Percentiles rank a stretch among this genome's conserved stretches.
These are phyloP conservation scores for Barbarea vulgaris DNA, from an alignment of 345 rosid species.

Conservation along the genomic window DNA sequence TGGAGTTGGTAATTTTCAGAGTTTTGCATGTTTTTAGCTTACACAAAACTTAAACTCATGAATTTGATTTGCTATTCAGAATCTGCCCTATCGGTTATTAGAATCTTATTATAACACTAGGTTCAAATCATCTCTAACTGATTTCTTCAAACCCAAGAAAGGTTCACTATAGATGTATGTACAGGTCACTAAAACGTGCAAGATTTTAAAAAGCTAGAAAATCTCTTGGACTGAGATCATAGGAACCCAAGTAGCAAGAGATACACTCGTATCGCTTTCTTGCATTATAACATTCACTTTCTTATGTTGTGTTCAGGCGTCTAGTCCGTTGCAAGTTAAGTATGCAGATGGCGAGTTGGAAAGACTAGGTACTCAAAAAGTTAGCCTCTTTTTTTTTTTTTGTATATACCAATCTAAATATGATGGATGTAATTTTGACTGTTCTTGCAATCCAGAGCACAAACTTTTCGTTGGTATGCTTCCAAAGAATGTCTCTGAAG, in stretches of 20 bases:
- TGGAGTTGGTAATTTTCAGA: not conserved
- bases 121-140: not conserved
- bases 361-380: conserved; percentile 66
- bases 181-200: not conserved
- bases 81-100: not conserved
- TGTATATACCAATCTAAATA: not conserved
- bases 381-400: not conserved
- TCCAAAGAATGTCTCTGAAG: conserved; percentile 92
- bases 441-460: conserved; percentile 67
- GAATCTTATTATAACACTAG: not conserved
- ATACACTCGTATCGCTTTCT: no score
- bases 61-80: not conserved
- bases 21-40: conserved; percentile 32
- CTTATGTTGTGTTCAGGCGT: conserved; percentile 63
- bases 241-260: not conserved
- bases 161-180: not conserved
- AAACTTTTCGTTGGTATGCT: conserved; percentile 99
- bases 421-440: conserved; percentile 13
- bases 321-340: conserved; percentile 97
- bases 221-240: not conserved
- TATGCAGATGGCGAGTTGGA: conserved; percentile 99
- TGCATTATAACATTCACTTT: not conserved
- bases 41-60: no score
- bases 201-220: not conserved
- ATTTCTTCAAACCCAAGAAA: conserved; percentile 35